Base-by-base conservation (phyloP, 169 alveolate species). In the Cryptosporidium canis region DNA sequence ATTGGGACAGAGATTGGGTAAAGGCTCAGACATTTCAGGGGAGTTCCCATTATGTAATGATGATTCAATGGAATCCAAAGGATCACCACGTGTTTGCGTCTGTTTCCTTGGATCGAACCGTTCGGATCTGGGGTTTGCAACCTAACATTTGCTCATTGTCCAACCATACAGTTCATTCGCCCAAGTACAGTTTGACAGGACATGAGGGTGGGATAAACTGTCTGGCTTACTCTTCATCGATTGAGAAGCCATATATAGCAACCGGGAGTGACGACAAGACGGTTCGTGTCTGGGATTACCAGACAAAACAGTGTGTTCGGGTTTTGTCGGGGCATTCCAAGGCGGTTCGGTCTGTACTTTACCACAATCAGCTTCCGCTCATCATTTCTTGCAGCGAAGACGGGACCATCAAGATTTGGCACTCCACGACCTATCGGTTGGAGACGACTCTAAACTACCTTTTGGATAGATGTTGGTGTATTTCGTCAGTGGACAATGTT, bases 11-110 rank as follows among this genome's bases (percentile, higher is more conserved):
- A 83, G 94, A 96, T 67, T 98, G 98, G 97, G 90, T 93, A 66
- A 92, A 95, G 67, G 90, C 94, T 44, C 95, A 97, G 83, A 92
- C 97, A 3, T 98, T 94, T 91, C 99, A 98, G 83, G 99, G 98
- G 33, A 99, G 97, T 83, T 95, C 97, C 53, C 99, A 98, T 93
- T 98, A 97, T 90, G 99, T 98, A 31, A 98, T 98, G 99, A 96
- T 96, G 96, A 93, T 93, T 92, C 97, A 90, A 71, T 98, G 96
- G 98, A 98, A 97, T 83, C 99, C 99, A 12, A 96, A 98, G 92
- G 99, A 98, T 90, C 85, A 96, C 18, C 92, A 95, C 58, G 95
- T 96, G 82, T 98, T 98, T 90, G 99, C 99, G n/a, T 91, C 98
- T 33, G 98, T 98, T 27, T 94, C 98, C 65, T 93, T 97, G 83